Base-by-base conservation (phyloP, 1,284 basidiomycete genomes). In the Ustilago xerochloae region DNA sequence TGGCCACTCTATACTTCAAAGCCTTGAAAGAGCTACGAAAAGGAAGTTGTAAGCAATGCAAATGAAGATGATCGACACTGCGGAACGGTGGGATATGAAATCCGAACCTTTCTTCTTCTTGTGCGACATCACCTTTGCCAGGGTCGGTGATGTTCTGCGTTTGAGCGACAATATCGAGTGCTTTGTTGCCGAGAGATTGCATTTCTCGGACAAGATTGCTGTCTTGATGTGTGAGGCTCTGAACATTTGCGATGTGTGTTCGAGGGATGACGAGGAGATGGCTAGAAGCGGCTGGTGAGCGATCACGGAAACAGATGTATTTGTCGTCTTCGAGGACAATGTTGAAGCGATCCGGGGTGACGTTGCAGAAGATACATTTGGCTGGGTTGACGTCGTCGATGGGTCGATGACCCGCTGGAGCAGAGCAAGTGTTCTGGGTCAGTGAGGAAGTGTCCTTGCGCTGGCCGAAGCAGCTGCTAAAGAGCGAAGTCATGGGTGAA, bases 41-140 rank as follows among this genome's bases (percentile, higher is more conserved):
- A 0, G 91, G 91, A 33, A 92, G 85, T 6, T 87, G 89, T 45
- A 92, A 89, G 20, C 91, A 89, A 83, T 94, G 93, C 38, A 94
- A 84, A 81, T 94, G 92, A 15, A 94, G 85, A 83, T 94, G 92
- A 28, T 89, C 85, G 2, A 93, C 88, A n/a, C 90, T 91, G 62
- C 89, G 90, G 83, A 92, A 91, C 0, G 92, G 92, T 0, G 92
- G 91, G 67, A 93, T 91, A 61, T 75, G 73, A 51, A 75, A 78
- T 35, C 75, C 70, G 81, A 78, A 57, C 13, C 68, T 63, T 70
- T 80, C 32, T 75, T 79, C 65, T 51, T 18, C 30, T 48, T 32
- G 20, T 2, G 41, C n/a, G 2, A n/a, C 10, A 13, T 24, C 41
- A 24, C 20, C 16, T 26, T 43, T 43, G 22, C 9, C 16, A 24